A percentile compares a stretch with the other conserved stretches of the same genome.
Conservation (phyloP, 192 early-diverging fungal genomes). For the Gaertneriomyces sp. region DNA sequence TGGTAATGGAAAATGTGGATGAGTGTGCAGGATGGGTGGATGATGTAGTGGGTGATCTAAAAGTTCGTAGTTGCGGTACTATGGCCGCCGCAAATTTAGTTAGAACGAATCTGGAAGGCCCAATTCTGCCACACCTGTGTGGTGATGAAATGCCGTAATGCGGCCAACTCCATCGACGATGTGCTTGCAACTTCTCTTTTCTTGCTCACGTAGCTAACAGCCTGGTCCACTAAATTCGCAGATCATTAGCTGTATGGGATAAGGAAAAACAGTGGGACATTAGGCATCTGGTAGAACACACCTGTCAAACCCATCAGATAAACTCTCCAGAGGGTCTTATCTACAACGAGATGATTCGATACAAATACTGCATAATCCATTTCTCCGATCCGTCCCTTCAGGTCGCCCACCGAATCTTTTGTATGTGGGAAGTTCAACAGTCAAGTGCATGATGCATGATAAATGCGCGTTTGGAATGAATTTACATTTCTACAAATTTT, state of each 20-base stretch:
- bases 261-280: too few species aligned
- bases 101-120: neutral
- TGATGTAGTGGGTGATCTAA: constrained; percentile 42
- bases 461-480: too few species aligned
- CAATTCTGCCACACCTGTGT: constrained; percentile 27
- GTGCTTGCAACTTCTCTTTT: too few species aligned
- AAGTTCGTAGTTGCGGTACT: constrained; percentile 51
- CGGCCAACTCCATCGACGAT: neutral
- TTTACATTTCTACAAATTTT: too few species aligned
- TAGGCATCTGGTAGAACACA: constrained; percentile 4
- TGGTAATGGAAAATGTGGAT: constrained; percentile 42
- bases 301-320: constrained; percentile 33
- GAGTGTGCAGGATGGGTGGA: constrained; percentile 35
- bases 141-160: constrained; percentile 18
- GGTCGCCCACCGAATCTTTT: too few species aligned
- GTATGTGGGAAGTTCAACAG: too few species aligned
- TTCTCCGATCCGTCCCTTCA: neutral
- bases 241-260: constrained; percentile 5
- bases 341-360: constrained; percentile 17
- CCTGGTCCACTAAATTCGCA: constrained; percentile 29
- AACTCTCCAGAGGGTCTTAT: constrained; percentile 25
- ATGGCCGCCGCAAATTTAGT: neutral
- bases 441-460: too few species aligned
- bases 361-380: constrained; percentile 30
- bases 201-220: constrained; percentile 11